Base-by-base conservation (phyloP, 1,139 yeast genomes). In the Blastobotrys illinoisensis region DNA sequence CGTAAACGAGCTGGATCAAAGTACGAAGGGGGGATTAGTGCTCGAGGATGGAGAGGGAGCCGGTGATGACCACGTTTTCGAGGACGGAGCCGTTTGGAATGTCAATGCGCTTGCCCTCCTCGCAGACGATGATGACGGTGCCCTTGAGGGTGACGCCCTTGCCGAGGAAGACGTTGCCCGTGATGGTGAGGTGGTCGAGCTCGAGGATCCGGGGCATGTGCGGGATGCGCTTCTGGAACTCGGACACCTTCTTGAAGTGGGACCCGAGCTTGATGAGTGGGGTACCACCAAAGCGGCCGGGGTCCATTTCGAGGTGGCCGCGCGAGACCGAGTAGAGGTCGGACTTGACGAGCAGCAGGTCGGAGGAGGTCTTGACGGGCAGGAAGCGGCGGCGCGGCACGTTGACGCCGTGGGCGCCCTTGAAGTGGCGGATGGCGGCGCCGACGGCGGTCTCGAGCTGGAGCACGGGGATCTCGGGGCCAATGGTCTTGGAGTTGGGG, bases 371-470 rank as follows among this genome's bases (percentile, higher is more conserved):
- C 79, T 93, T 93, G 66, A 93, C 99, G 19, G 99, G 99, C 76
- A 95, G 81, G 81, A 93, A 93, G 71, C 99, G 86, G 48, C 97
- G 81, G 77, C 99, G 88, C 73, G 99, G 98, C 40, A 93, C 99
- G 67, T 90, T 96, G 66, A 93, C 95, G 74, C 99, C 99, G 68
- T 90, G 97, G 32, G 98, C 97, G 66, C 89, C 88, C 64, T 85
- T 80, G 74, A 95, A 93, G 74, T 91, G 95, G 75, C 96, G 88
- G 71, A 93, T 93, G 54, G 99, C 98, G 46, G 99, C 99, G 78
- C 99, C 99, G 63, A 90, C 96, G 24, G 99, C 99, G 52, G 99
- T 93, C 78, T 93, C 99, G 69, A 93, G 83, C 77, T 93, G 99
- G 68, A 93, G 77, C 52, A 93, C 97, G 67, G 86, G 85, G 65